Evolutionary conservation across 257 asterid genomes (phyloP), one percentile per base, ranked within the genome.

Genomic region (Asclepias syriaca): DNA sequence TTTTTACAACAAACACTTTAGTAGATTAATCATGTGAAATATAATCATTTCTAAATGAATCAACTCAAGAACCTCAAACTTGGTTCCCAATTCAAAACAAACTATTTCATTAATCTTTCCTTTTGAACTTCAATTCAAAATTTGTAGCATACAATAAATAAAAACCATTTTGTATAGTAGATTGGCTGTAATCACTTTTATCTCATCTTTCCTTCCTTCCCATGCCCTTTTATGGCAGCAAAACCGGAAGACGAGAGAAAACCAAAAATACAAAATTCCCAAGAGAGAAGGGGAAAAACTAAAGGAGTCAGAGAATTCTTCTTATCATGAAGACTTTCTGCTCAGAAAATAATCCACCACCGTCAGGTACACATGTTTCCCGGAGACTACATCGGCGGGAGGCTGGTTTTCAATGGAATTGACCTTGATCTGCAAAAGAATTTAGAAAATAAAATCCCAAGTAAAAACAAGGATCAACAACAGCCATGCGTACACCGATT

Each of bases 331-430:
- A 40, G 34, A 39, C 54, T 39, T 79, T 16, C 65, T 69, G 77
- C 77, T 72, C 67, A 75, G 78, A 82, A 78, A 74, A 75, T 83
- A 78, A 79, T 93, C 97, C 55, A 87, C 96, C 34, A 83, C 89
- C 2, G 89, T 82, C 81, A 89, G 77, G 80, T 86, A 90, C 34
- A 93, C 78, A 0, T 89, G 94, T 63, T 86, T 70, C 9, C 87
- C 82, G 78, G 80, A 58, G 64, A 87, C 80, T 66, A 93, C 87
- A 49, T 81, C 88, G 32, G 82, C 91, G 0, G 89, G 77, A 34
- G 96, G 90, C 76, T 72, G 88, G 68, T 76, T 84, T 79, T 93
- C 95, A 37, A 89, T 85, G 87, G 89, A 84, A 56, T 60, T 73
- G 2, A 91, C 87, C 10, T 34, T 71, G 16, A 89, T 77, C 86